phyloP scores from a whole-genome alignment of 495 filamentous ascomycete species.

The Penicillium cataractarum region DNA sequence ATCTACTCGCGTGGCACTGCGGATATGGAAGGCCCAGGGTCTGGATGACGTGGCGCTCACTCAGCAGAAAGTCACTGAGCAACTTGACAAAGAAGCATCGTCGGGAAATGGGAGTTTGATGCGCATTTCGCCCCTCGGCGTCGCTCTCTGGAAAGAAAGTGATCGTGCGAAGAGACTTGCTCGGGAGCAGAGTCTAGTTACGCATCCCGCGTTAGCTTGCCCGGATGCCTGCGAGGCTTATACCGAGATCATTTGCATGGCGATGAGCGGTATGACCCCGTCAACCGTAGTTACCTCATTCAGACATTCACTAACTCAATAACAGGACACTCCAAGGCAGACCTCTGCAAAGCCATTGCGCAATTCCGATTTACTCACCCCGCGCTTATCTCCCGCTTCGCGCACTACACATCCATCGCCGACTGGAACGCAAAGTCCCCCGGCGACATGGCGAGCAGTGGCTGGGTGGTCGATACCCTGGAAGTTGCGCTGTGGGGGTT shows the following conservation, averaged over 20 bases:
- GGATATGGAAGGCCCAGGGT: constrained; percentile 32
- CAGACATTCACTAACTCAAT: background rate
- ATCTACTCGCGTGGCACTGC: constrained; percentile 40
- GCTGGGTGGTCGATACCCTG: constrained; percentile 52
- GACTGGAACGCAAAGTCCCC: constrained; percentile 24
- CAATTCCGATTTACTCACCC: constrained; percentile 27
- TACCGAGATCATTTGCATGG: constrained; percentile 31
- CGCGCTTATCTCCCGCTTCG: constrained; percentile 26
- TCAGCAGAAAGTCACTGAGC: constrained; percentile 12
- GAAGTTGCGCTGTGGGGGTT: constrained; percentile 53
- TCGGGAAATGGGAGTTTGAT: constrained; percentile 54
- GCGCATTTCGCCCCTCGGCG: constrained; percentile 44
- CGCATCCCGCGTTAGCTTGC: constrained; percentile 47
- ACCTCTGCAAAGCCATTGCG: constrained; percentile 17
- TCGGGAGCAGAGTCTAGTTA: constrained; percentile 32
- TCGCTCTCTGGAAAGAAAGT: constrained; percentile 32
- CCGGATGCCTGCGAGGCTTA: constrained; percentile 47
- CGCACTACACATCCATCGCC: constrained; percentile 16
- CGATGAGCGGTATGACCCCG: constrained; percentile 28
- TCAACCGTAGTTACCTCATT: background rate
- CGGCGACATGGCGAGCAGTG: constrained; percentile 37
- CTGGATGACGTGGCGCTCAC: constrained; percentile 9
- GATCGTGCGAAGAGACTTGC: constrained; percentile 31
- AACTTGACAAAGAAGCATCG: constrained; percentile 16
- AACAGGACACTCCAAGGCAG: constrained; percentile 28